Base-by-base conservation (phyloP, 208 protist species). In the Leishmania braziliensis region DNA sequence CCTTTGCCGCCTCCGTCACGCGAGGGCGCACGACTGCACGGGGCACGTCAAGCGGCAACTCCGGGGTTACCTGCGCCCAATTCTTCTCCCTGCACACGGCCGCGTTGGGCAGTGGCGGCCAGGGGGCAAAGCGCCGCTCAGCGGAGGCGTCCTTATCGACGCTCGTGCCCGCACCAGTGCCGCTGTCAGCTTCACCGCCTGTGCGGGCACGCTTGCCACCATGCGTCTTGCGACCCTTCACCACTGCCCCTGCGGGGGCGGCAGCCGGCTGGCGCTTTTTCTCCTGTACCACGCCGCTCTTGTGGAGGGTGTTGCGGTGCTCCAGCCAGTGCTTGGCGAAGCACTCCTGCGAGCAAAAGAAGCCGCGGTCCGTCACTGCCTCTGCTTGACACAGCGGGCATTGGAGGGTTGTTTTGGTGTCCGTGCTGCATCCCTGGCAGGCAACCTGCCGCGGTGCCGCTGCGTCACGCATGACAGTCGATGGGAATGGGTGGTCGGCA, bases 311-410 rank as follows among this genome's bases (percentile, higher is more conserved):
- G 65, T 91, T 79, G 46, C 94, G 92, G 84, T 97, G 94, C 51
- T 80, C 66, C 5, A 94, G 71, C 93, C 94, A 97, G 78, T 95
- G 89, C 71, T 83, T 81, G 16, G 93, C 93, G 74, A 97, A 97
- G 81, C 94, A 97, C 75, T 87, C 81, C 83, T 97, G 94, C 5
- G 83, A 77, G 81, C 94, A 97, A 84, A 93, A 97, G 84, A 93
- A 96, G n/a, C 93, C 94, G 70, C 84, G 82, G 36, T 90, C 81
- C 39, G 86, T 90, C 63, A 70, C 76, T 43, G 62, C 72, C 78
- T 96, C 89, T 0, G 94, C 94, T 69, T 97, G 90, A 82, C 94
- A 97, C 36, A 97, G 86, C 8, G 94, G 94, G 68, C 94, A 97
- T 81, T 97, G 94, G 77, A 95, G 93, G 46, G 78, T 78, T 20